Percentiles rank a stretch among this genome's conserved stretches.
Evolutionary conservation across 169 alveolate species (phyloP).

Genomic region (Cryptosporidium muris): DNA sequence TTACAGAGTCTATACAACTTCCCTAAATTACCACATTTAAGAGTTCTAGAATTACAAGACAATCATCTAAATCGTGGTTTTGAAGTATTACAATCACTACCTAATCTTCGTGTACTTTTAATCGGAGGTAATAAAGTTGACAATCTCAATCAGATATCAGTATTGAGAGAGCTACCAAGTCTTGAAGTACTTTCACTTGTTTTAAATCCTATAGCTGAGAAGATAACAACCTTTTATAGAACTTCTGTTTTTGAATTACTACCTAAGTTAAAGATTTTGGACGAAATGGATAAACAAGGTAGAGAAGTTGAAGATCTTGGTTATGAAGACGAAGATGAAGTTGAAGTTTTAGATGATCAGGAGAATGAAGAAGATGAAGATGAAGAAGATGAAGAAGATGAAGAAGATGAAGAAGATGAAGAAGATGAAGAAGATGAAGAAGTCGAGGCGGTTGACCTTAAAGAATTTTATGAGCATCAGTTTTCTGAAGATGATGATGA

Average conservation of each 20-base stretch:
- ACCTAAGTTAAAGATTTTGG: conserved; percentile 84
- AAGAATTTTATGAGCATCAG: conserved; percentile 87
- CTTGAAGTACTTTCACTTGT: conserved; percentile 85
- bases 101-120: conserved; percentile 84
- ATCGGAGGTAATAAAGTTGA: conserved; percentile 84
- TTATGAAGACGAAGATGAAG: conserved; percentile 86
- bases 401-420: not conserved
- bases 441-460: conserved; percentile 77
- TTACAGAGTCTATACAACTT: conserved; percentile 80
- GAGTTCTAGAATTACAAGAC: conserved; percentile 86
- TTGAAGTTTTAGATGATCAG: conserved; percentile 82
- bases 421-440: conserved; percentile 65
- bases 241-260: conserved; percentile 81
- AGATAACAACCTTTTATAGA: conserved; percentile 78
- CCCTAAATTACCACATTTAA: conserved; percentile 83
- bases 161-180: conserved; percentile 69
- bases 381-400: conserved; percentile 6
- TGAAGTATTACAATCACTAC: conserved; percentile 82
- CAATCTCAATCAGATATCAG: conserved; percentile 12
- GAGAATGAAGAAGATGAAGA: conserved; percentile 31
- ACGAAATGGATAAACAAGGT: conserved; percentile 80
- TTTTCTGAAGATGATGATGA: conserved; percentile 87
- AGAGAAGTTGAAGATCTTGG: conserved; percentile 86
- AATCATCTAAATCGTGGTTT: conserved; percentile 81
- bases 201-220: conserved; percentile 86